Evolutionary conservation across 768 basidiomycete species (phyloP).

Genomic region (Suillus subluteus): DNA sequence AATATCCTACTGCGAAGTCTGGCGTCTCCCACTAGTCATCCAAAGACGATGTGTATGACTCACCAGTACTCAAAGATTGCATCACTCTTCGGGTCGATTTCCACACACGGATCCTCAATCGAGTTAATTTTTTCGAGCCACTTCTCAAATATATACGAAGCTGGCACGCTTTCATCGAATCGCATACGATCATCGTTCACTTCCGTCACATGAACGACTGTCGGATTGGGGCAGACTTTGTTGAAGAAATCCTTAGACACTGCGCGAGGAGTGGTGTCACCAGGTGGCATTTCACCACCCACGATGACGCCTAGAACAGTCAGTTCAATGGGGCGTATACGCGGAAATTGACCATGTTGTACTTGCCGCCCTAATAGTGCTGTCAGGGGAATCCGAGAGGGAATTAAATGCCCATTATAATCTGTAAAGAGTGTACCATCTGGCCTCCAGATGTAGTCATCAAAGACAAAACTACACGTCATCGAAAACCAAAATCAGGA

Average conservation of each 20-base stretch:
- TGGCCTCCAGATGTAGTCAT: slow-evolving; percentile 46
- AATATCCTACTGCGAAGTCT: slow-evolving; percentile 31
- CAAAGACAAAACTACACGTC: slow-evolving; percentile 42
- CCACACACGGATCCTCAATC: slow-evolving; percentile 44
- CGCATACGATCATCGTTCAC: slow-evolving; percentile 35
- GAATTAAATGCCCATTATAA: slow-evolving; percentile 40
- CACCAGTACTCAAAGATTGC: slow-evolving; percentile 43
- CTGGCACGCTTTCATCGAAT: slow-evolving; percentile 29
- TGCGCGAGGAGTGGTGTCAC: slow-evolving; percentile 36
- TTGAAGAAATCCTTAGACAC: slow-evolving; percentile 42
- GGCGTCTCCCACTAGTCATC: not conserved
- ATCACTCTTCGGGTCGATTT: slow-evolving; percentile 29
- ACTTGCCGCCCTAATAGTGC: slow-evolving; percentile 42
- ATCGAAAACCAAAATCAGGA: slow-evolving; percentile 12
- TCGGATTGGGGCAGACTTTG: slow-evolving; percentile 44
- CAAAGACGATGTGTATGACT: slow-evolving; percentile 8
- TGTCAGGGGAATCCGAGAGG: slow-evolving; percentile 46
- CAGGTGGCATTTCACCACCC: slow-evolving; percentile 41
- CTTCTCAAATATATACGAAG: slow-evolving; percentile 35
- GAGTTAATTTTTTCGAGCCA: slow-evolving; percentile 41
- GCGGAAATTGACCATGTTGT: not conserved
- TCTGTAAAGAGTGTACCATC: slow-evolving; percentile 39
- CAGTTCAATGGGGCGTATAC: not conserved
- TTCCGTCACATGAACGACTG: slow-evolving; percentile 32
- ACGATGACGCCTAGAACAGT: slow-evolving; percentile 41